Percentiles rank a stretch among this genome's conserved stretches.
These are phyloP conservation scores for Coccomyxa sp. DNA, from an alignment of 139 green algal species.

Conservation along the genomic window DNA sequence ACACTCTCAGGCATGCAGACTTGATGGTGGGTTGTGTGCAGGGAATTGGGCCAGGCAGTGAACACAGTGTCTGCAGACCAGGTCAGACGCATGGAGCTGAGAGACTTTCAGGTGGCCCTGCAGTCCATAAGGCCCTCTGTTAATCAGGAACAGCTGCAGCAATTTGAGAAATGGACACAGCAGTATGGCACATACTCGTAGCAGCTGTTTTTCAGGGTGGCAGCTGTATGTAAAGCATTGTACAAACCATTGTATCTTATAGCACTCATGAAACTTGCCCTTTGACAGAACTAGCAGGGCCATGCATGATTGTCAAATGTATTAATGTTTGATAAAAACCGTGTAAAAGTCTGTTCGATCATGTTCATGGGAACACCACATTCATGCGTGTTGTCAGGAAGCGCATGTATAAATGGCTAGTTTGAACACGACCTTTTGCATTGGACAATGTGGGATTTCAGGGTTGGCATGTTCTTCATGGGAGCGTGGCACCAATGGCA, in stretches of 20 bases:
- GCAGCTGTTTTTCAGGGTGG: too few relatives aligned
- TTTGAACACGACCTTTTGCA: conserved; percentile 3
- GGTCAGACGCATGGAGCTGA: conserved; percentile 28
- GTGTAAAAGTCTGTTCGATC: too few relatives aligned
- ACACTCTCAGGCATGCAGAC: neutral
- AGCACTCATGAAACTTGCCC: too few relatives aligned
- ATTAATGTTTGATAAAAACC: too few relatives aligned
- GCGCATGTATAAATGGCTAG: too few relatives aligned
- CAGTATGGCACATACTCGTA: conserved; percentile 49
- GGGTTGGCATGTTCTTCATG: conserved; percentile 50
- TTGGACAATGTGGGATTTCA: conserved; percentile 69
- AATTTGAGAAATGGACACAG: conserved; percentile 59
- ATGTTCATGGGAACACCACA: too few relatives aligned
- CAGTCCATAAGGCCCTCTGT: conserved; percentile 54
- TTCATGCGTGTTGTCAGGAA: too few relatives aligned
- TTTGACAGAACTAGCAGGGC: too few relatives aligned
- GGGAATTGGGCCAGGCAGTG: conserved; percentile 54
- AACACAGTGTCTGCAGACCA: conserved; percentile 31
- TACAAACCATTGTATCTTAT: too few relatives aligned
- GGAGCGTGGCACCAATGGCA: conserved; percentile 56
- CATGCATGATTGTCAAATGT: too few relatives aligned
- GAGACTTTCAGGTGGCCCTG: conserved; percentile 56
- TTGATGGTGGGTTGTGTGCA: neutral
- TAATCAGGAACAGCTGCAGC: conserved; percentile 34
- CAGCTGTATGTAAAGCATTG: too few relatives aligned